Conservation (phyloP, 2,329 filamentous ascomycete genomes). For the Colletotrichum sojae region DNA sequence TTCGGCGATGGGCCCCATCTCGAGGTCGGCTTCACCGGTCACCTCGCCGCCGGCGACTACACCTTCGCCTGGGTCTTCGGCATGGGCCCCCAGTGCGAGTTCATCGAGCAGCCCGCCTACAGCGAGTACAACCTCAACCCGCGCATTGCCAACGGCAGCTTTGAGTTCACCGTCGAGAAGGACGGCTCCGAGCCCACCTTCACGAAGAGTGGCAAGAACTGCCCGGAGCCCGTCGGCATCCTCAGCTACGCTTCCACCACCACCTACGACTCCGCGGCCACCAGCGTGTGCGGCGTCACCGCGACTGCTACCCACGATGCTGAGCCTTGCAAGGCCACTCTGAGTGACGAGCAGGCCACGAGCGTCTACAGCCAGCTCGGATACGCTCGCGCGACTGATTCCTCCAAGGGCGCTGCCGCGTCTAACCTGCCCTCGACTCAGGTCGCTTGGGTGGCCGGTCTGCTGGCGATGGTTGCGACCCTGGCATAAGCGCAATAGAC, state of each 20-base stretch:
- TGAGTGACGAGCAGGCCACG: conserved; percentile 35
- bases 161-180: conserved; percentile 36
- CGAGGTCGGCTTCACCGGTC: conserved; percentile 34
- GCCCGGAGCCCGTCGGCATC: conserved; percentile 32
- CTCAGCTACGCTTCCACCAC: conserved; percentile 38
- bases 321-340: conserved; percentile 36
- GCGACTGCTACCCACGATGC: conserved; percentile 36
- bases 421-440: conserved; percentile 14
- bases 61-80: conserved; percentile 37
- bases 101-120: conserved; percentile 35
- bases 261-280: conserved; percentile 36
- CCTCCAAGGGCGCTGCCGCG: conserved; percentile 27
- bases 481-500: conserved; percentile 20
- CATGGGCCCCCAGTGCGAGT: conserved; percentile 38
- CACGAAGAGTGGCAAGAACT: conserved; percentile 37
- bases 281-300: conserved; percentile 39
- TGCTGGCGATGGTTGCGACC: conserved; percentile 19
- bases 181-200: conserved; percentile 36
- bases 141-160: conserved; percentile 38
- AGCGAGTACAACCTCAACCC: conserved; percentile 39
- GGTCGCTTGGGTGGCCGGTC: conserved; percentile 13
- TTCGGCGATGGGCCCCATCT: conserved; percentile 33
- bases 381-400: conserved; percentile 34
- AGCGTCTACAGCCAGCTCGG: conserved; percentile 37
- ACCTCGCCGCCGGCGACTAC: conserved; percentile 39